Conservation (phyloP, 2,329 filamentous ascomycete species). For the Trichoderma semiorbis region DNA sequence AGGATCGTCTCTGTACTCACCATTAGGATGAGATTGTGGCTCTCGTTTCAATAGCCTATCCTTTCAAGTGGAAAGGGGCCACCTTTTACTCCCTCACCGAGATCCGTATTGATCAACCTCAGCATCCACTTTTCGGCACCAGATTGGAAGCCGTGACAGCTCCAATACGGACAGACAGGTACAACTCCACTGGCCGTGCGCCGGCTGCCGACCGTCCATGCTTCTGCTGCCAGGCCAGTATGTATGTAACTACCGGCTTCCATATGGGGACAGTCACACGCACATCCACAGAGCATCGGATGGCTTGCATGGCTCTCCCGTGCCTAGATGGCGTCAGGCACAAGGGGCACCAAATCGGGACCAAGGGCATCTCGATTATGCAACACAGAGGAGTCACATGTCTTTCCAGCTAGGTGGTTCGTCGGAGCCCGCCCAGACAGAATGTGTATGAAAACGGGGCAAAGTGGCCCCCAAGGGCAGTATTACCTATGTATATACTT, state of each 20-base stretch:
- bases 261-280: neutral
- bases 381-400: constrained; percentile 1
- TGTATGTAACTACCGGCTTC: neutral
- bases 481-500: neutral
- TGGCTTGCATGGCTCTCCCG: constrained; percentile 3
- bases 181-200: constrained; percentile 1
- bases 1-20: neutral
- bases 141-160: neutral
- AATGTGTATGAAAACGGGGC: neutral
- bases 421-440: neutral
- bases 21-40: neutral
- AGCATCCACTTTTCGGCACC: neutral
- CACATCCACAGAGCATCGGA: neutral
- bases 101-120: neutral
- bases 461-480: neutral
- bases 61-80: neutral
- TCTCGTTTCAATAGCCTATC: neutral
- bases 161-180: neutral
- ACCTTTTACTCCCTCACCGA: neutral
- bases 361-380: neutral
- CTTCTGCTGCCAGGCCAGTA: neutral
- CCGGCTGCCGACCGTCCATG: neutral
- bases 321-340: neutral
- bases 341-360: neutral
- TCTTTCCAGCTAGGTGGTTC: neutral